Base-by-base conservation (phyloP, 768 basidiomycete genomes). In the Hypholoma sublateritium region DNA sequence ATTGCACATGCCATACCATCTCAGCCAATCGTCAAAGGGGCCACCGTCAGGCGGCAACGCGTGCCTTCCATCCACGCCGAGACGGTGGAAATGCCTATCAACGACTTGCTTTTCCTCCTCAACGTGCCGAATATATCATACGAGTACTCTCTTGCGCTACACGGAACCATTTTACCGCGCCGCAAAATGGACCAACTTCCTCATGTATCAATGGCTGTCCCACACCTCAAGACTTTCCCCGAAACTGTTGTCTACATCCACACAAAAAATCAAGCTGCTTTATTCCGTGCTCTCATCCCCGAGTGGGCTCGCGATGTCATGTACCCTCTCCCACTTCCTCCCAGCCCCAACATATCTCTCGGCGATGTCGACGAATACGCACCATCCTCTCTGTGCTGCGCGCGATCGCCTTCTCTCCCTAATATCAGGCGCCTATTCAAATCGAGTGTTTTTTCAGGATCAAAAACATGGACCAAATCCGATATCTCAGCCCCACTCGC, bases 261-360 rank as follows among this genome's bases (percentile, higher is more conserved):
- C 58, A 76, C 74, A 4, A 67, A 68, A 57, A 73, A 77, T 52
- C 72, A 73, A 55, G 73, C 68, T 7, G 71, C 70, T 41, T 48
- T 77, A n/a, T 72, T 77, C 53, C 59, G 74, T 19, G 61, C 56
- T 11, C 37, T 75, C 14, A 63, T 77, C 25, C 75, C 76, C 1
- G 69, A 72, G 55, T 76, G 74, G 74, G 69, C 76, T 32, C 63
- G 69, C 3, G 74, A 73, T 58, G 34, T 72, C 13, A 71, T 73
- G 64, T 67, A 75, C 57, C 74, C 74, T 5, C 52, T 74, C 37
- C 70, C 69, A 6, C 28, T 13, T 13, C 7, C 39, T 41, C 9
- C 9, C 49, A 44, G 11, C 17, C 28, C 5, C 13, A 37, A 32
- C 14, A 25, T 28, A 21, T 49, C 35, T 0, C 24, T 13, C 32